A percentile compares a stretch with the other conserved stretches of the same genome.
phyloP scores from a whole-genome alignment of 768 basidiomycete species.

The Kwoniella sp. region DNA sequence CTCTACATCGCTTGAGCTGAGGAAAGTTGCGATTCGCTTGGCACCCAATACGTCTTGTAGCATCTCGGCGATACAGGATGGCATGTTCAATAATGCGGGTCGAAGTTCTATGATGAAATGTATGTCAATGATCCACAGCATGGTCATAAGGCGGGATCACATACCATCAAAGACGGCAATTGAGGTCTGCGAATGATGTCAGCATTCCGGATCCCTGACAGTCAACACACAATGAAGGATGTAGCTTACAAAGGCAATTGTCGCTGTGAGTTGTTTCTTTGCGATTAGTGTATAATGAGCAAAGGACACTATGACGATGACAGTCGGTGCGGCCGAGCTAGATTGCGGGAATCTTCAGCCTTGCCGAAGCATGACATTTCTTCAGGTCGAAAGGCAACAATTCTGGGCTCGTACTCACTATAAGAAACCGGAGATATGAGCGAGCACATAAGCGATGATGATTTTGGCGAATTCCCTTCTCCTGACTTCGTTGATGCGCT shows the following conservation, averaged over 20 bases:
- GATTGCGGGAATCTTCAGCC: too few species aligned
- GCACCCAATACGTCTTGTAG: constrained; percentile 36
- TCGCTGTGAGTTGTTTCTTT: constrained; percentile 33
- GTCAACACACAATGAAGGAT: not conserved
- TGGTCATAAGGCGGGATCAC: not conserved
- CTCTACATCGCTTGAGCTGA: constrained; percentile 36
- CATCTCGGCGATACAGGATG: constrained; percentile 22
- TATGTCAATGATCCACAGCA: not conserved
- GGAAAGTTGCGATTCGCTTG: constrained; percentile 35
- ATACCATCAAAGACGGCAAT: constrained; percentile 45
- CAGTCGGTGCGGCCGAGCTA: constrained; percentile 31
- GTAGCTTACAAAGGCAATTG: constrained; percentile 46
- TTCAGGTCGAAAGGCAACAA: too few species aligned
- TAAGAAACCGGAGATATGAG: constrained; percentile 28
- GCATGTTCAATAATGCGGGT: constrained; percentile 26
- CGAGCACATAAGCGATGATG: constrained; percentile 26
- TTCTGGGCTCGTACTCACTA: constrained; percentile 44
- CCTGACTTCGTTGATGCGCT: constrained; percentile 34
- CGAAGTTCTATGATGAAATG: constrained; percentile 26
- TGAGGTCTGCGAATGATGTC: constrained; percentile 33
- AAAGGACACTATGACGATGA: constrained; percentile 42
- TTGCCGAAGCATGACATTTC: too few species aligned
- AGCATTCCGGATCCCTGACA: not conserved
- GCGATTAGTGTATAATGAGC: constrained; percentile 47
- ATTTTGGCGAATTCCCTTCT: constrained; percentile 29